phyloP scores from a whole-genome alignment of 2,329 filamentous ascomycete species.

The Fusarium proliferatum region DNA sequence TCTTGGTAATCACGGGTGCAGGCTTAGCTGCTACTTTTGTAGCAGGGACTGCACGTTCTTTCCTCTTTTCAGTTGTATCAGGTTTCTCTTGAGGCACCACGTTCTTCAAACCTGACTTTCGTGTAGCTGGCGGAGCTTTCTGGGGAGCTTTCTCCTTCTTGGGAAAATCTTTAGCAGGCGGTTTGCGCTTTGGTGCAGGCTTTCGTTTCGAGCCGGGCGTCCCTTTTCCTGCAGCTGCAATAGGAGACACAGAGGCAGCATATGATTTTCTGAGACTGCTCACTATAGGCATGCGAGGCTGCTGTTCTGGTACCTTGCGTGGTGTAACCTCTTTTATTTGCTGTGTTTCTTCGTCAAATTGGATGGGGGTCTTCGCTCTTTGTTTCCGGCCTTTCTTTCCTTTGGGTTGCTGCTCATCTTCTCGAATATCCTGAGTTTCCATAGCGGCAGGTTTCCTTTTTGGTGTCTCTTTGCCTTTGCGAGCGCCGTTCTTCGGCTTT shows the following conservation, averaged over 20 bases:
- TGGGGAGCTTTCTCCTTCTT: background rate
- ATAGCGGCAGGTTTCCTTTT: background rate
- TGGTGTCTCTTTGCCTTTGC: background rate
- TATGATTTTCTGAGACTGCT: conserved; percentile 25
- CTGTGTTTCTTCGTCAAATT: conserved; percentile 49
- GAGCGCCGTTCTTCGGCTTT: background rate
- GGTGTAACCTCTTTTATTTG: conserved; percentile 34
- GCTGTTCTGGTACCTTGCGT: background rate
- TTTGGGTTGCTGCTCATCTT: background rate
- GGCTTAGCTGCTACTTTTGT: background rate
- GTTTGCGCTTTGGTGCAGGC: background rate
- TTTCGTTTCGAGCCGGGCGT: conserved; percentile 10
- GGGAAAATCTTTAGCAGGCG: background rate
- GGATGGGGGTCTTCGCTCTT: conserved; percentile 49
- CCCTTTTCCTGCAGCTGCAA: conserved; percentile 8
- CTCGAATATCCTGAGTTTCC: background rate
- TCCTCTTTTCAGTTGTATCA: background rate
- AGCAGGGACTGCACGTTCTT: background rate
- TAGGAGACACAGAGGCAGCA: conserved; percentile 29
- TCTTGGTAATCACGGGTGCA: background rate
- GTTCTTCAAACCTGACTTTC: background rate
- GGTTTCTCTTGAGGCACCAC: background rate
- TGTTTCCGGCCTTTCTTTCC: conserved; percentile 47
- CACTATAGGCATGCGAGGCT: conserved; percentile 23
- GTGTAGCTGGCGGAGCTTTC: background rate